Percentiles rank a stretch among this genome's conserved stretches.
Evolutionary conservation across 257 asterid species (phyloP).

Genomic region (Petunia secreta): DNA sequence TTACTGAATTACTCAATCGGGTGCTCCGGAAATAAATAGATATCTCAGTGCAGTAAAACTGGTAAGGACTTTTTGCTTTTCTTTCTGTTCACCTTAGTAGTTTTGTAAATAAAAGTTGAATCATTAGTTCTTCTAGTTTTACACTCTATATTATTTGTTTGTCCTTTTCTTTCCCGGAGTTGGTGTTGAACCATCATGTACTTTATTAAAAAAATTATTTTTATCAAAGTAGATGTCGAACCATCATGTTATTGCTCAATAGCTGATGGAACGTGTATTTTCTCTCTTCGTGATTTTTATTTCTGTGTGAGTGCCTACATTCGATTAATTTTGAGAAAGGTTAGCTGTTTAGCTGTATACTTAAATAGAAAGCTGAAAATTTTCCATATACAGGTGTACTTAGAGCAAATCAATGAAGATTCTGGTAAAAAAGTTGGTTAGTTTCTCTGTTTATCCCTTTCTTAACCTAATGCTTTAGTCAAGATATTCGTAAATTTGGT

Average conservation of each 20-base stretch:
- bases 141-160: not conserved
- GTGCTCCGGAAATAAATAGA: not conserved
- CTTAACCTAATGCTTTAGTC: not conserved
- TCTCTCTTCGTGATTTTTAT: slow-evolving; percentile 15
- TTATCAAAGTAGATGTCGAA: not conserved
- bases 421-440: slow-evolving; percentile 62
- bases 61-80: slow-evolving; percentile 6
- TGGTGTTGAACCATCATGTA: not conserved
- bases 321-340: not conserved
- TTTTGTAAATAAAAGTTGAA: not conserved
- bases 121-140: slow-evolving; percentile 18
- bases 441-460: slow-evolving; percentile 27
- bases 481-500: not conserved
- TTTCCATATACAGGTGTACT: slow-evolving; percentile 58
- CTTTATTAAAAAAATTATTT: not conserved
- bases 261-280: not conserved
- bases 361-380: not conserved
- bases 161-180: not conserved
- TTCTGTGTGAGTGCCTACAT: not conserved
- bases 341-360: slow-evolving; percentile 15
- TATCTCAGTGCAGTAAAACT: not conserved
- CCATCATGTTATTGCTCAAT: not conserved
- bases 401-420: slow-evolving; percentile 63
- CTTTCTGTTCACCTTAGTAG: not conserved
- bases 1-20: not conserved